phyloP scores from a whole-genome alignment of 2,329 filamentous ascomycete genomes.

The Aotearoamyces nothofagi region DNA sequence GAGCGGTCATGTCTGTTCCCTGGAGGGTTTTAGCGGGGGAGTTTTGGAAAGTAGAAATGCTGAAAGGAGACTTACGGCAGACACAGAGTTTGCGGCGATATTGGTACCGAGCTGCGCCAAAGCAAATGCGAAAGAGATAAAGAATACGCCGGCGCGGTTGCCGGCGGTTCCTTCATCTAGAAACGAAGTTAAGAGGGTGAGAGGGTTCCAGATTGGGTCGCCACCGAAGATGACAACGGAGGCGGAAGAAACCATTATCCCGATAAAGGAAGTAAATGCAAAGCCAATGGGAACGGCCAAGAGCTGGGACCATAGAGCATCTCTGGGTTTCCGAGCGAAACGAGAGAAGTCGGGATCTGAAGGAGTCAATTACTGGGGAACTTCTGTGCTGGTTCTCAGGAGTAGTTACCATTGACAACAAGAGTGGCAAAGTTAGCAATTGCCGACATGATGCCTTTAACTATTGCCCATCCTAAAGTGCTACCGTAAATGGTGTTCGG shows the following conservation, averaged over 20 bases:
- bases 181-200: slow-evolving; percentile 50
- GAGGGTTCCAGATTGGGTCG: slow-evolving; percentile 58
- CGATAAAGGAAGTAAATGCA: slow-evolving; percentile 70
- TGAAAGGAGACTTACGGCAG: slow-evolving; percentile 35
- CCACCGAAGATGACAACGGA: slow-evolving; percentile 50
- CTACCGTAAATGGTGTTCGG: slow-evolving; percentile 46
- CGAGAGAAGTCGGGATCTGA: slow-evolving; percentile 76
- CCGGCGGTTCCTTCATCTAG: slow-evolving; percentile 52
- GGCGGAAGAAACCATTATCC: slow-evolving; percentile 63
- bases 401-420: slow-evolving; percentile 63
- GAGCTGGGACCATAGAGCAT: slow-evolving; percentile 71
- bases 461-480: slow-evolving; percentile 63
- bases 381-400: no score
- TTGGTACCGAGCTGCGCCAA: slow-evolving; percentile 78
- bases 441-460: slow-evolving; percentile 75
- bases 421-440: slow-evolving; percentile 86
- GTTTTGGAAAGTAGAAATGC: background rate
- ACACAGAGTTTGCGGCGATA: slow-evolving; percentile 75
- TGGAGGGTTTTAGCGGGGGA: background rate
- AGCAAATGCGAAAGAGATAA: slow-evolving; percentile 55
- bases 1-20: slow-evolving; percentile 61
- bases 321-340: slow-evolving; percentile 61
- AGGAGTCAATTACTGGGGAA: no score
- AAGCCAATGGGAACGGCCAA: slow-evolving; percentile 59
- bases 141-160: slow-evolving; percentile 61